Conservation (phyloP, 805 yeast genomes). For the Pichia heedii region DNA sequence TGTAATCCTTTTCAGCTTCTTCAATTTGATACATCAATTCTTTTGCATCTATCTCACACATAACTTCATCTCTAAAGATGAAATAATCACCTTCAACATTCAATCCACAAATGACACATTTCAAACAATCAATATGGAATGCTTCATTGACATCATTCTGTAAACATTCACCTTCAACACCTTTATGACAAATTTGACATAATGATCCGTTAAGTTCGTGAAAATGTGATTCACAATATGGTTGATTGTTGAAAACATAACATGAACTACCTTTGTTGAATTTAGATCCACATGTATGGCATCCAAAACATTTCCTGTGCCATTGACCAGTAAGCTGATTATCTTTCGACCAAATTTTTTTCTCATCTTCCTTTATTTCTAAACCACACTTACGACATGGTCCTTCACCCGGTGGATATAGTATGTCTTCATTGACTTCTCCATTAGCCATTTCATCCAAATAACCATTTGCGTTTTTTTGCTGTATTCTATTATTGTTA, state of each 20-base stretch:
- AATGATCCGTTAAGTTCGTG: conserved; percentile 69
- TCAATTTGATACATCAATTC: conserved; percentile 11
- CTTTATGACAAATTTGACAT: conserved; percentile 60
- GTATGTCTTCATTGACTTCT: not conserved
- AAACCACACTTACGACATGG: conserved; percentile 70
- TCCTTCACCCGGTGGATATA: conserved; percentile 54
- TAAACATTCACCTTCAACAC: conserved; percentile 87
- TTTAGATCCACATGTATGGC: conserved; percentile 49
- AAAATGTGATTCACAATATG: conserved; percentile 73
- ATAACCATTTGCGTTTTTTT: not conserved
- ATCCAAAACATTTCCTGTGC: conserved; percentile 83
- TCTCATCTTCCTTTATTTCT: conserved; percentile 39
- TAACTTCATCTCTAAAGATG: conserved; percentile 37
- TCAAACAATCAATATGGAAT: conserved; percentile 69
- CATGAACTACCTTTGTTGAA: conserved; percentile 57
- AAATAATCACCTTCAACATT: conserved; percentile 48
- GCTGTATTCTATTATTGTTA: not conserved
- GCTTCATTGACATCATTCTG: conserved; percentile 64
- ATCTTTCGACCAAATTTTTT: conserved; percentile 75
- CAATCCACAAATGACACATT: conserved; percentile 51
- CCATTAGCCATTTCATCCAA: not conserved
- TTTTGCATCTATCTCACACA: conserved; percentile 40
- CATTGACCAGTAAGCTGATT: conserved; percentile 86
- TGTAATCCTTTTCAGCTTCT: conserved; percentile 8
- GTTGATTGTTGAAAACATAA: conserved; percentile 70